Evolutionary conservation across 2,329 filamentous ascomycete genomes (phyloP).

Genomic region (Exophiala oligosperma): DNA sequence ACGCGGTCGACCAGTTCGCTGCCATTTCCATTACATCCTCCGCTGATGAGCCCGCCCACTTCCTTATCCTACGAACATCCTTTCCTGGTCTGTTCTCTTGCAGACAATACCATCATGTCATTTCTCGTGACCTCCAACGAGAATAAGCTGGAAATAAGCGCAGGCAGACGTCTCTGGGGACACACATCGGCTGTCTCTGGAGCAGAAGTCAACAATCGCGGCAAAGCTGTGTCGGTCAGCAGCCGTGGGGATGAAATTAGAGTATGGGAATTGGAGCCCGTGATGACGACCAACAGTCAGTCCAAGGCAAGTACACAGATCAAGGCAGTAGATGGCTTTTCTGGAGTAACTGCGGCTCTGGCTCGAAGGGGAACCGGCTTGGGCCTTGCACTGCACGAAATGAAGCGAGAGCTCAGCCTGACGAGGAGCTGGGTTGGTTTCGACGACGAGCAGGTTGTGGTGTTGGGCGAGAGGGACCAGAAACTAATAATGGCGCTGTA

Average conservation of each 20-base stretch:
- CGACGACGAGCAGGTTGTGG: constrained; percentile 88
- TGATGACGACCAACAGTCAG: constrained; percentile 30
- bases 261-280: constrained; percentile 84
- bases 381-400: constrained; percentile 38
- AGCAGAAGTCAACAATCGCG: constrained; percentile 78
- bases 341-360: constrained; percentile 26
- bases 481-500: constrained; percentile 78
- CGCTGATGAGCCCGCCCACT: constrained; percentile 52
- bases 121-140: constrained; percentile 76
- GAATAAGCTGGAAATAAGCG: constrained; percentile 65
- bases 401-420: constrained; percentile 42
- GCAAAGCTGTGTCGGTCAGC: constrained; percentile 89
- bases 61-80: constrained; percentile 75
- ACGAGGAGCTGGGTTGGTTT: constrained; percentile 74
- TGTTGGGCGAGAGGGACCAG: constrained; percentile 70
- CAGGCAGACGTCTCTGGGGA: constrained; percentile 79
- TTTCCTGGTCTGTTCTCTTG: constrained; percentile 78
- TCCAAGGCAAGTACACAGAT: constrained; percentile 57
- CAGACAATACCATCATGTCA: constrained; percentile 83
- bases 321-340: constrained; percentile 35
- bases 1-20: constrained; percentile 27
- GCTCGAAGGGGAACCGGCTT: constrained; percentile 31
- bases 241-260: constrained; percentile 74
- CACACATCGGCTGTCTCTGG: constrained; percentile 88
- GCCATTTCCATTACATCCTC: constrained; percentile 38